Conservation (phyloP, 2,329 filamentous ascomycete species). For the Pseudogymnoascus pannorum region DNA sequence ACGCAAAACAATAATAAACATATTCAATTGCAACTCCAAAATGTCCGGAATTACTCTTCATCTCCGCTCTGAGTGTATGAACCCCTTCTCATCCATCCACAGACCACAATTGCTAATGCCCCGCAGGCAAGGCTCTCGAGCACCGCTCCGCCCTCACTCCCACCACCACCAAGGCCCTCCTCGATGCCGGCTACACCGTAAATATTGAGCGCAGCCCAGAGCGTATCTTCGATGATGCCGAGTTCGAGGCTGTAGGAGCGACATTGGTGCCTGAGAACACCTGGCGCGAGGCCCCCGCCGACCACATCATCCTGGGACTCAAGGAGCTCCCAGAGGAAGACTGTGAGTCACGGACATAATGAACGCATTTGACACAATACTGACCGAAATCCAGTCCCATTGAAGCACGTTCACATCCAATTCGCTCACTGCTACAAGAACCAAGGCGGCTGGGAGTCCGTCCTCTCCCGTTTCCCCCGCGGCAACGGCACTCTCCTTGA, state of each 20-base stretch:
- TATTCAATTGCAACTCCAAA: slow-evolving; percentile 11
- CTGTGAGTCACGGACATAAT: slow-evolving; percentile 34
- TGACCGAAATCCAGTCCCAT: slow-evolving; percentile 40
- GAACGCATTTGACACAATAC: slow-evolving; percentile 9
- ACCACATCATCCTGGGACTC: slow-evolving; percentile 66
- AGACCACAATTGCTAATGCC: slow-evolving; percentile 9
- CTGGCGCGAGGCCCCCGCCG: slow-evolving; percentile 60
- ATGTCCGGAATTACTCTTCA: slow-evolving; percentile 32
- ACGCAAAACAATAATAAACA: slow-evolving; percentile 15
- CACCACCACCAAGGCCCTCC: slow-evolving; percentile 45
- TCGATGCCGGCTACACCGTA: slow-evolving; percentile 63
- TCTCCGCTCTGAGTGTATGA: slow-evolving; percentile 34
- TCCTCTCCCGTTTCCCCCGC: slow-evolving; percentile 70
- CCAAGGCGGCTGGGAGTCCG: slow-evolving; percentile 71
- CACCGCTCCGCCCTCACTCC: slow-evolving; percentile 34
- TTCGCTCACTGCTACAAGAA: slow-evolving; percentile 72
- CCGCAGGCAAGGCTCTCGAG: slow-evolving; percentile 34
- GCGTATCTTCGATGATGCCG: slow-evolving; percentile 56
- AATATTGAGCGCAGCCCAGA: slow-evolving; percentile 60
- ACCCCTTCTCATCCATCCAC: slow-evolving; percentile 12
- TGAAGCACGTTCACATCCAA: slow-evolving; percentile 65
- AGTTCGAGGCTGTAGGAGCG: slow-evolving; percentile 57
- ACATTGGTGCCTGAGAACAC: slow-evolving; percentile 57
- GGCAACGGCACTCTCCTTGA: slow-evolving; percentile 75
- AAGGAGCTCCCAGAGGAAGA: slow-evolving; percentile 72